A percentile compares a stretch with the other conserved stretches of the same genome.
Conservation (phyloP, 2,329 filamentous ascomycete species). For the Ceratocystis cubensis region DNA sequence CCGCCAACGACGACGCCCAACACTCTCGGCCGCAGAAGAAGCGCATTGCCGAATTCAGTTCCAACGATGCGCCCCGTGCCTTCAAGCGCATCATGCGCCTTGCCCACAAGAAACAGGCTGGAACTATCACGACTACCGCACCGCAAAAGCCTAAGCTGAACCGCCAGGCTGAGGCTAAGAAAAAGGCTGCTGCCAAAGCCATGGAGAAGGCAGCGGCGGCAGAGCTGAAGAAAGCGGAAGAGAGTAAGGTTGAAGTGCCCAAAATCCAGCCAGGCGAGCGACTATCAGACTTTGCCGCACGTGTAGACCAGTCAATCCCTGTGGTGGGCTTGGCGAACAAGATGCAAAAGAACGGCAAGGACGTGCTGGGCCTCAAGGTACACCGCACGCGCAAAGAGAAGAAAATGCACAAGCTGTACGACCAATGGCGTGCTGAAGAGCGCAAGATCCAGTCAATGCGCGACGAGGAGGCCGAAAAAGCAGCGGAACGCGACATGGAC, state of each 20-base stretch:
- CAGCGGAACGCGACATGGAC: slow-evolving; percentile 50
- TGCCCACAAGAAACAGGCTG: slow-evolving; percentile 31
- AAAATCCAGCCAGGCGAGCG: slow-evolving; percentile 75
- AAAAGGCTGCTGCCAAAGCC: slow-evolving; percentile 24
- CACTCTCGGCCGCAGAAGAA: slow-evolving; percentile 26
- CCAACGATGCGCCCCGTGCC: slow-evolving; percentile 73
- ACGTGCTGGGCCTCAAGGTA: slow-evolving; percentile 52
- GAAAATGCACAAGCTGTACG: slow-evolving; percentile 67
- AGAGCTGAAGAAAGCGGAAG: slow-evolving; percentile 33
- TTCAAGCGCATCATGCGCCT: slow-evolving; percentile 78
- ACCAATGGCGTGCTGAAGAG: slow-evolving; percentile 61
- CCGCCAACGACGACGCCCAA: slow-evolving; percentile 34
- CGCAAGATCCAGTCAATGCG: slow-evolving; percentile 49
- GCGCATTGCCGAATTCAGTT: slow-evolving; percentile 29
- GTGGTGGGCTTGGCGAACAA: slow-evolving; percentile 57
- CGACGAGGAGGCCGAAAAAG: slow-evolving; percentile 52
- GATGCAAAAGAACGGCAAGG: slow-evolving; percentile 46
- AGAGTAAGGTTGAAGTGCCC: slow-evolving; percentile 33
- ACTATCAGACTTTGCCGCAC: slow-evolving; percentile 64
- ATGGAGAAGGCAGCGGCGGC: slow-evolving; percentile 49
- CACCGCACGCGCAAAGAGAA: slow-evolving; percentile 72
- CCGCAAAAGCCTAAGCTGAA: slow-evolving; percentile 23
- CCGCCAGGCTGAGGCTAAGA: slow-evolving; percentile 12
- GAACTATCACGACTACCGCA: slow-evolving; percentile 16
- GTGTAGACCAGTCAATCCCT: slow-evolving; percentile 76